Percentiles rank a stretch among this genome's conserved stretches.
These are phyloP conservation scores for Picochlorum sp. DNA, from an alignment of 139 green algal species.

Conservation along the genomic window DNA sequence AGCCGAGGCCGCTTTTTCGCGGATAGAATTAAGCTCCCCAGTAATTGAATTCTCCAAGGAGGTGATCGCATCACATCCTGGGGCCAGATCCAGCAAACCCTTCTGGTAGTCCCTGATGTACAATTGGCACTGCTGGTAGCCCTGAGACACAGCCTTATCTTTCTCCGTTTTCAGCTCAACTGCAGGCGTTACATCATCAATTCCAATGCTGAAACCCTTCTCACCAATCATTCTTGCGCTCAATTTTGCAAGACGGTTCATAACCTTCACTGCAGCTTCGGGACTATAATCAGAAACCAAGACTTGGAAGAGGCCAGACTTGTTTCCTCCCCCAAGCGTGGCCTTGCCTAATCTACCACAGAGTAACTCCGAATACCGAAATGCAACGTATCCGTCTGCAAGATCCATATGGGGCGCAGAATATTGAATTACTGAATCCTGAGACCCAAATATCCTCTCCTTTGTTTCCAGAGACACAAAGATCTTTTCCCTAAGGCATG, in stretches of 20 bases:
- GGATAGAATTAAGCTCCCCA: constrained; percentile 82
- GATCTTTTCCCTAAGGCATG: constrained; percentile 41
- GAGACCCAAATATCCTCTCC: constrained; percentile 79
- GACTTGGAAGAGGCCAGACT: constrained; percentile 79
- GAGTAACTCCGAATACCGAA: constrained; percentile 84
- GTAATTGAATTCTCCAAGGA: constrained; percentile 77
- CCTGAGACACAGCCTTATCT: constrained; percentile 34
- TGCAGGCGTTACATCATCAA: constrained; percentile 88
- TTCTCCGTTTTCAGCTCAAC: constrained; percentile 39
- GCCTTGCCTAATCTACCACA: constrained; percentile 87
- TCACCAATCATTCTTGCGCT: constrained; percentile 83
- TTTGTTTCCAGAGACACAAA: constrained; percentile 81
- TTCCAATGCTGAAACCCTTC: constrained; percentile 89
- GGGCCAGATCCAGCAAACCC: constrained; percentile 59
- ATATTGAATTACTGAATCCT: constrained; percentile 6
- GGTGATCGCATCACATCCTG: constrained; percentile 81
- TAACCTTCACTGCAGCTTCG: constrained; percentile 37
- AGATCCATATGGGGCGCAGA: constrained; percentile 61
- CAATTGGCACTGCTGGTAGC: constrained; percentile 54
- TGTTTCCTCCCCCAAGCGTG: constrained; percentile 79
- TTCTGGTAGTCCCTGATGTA: constrained; percentile 61
- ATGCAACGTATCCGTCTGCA: constrained; percentile 83
- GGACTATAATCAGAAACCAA: constrained; percentile 62
- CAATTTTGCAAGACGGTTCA: constrained; percentile 89
- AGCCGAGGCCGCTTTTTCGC: constrained; percentile 58